phyloP scores from a whole-genome alignment of 345 rosid genomes.

The Carallia pectinifolia region DNA sequence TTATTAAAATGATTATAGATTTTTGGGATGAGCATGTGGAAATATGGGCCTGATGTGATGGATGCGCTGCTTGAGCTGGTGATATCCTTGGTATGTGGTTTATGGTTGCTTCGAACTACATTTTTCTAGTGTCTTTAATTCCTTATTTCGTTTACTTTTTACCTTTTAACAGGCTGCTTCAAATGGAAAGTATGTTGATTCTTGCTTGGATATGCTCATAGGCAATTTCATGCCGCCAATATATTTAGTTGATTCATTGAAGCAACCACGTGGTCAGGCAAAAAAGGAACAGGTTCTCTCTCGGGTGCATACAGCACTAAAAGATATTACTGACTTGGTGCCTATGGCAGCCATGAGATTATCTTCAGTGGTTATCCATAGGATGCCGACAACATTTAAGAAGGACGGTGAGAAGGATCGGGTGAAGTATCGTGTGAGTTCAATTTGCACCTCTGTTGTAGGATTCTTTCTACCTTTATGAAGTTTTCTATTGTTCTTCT shows the following conservation, averaged over 20 bases:
- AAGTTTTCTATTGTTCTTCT: no score
- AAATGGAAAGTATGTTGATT: constrained; percentile 61
- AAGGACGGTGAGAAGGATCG: constrained; percentile 27
- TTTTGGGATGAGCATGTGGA: constrained; percentile 79
- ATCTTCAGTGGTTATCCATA: constrained; percentile 45
- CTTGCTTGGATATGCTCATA: constrained; percentile 65
- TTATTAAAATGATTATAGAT: constrained; percentile 35
- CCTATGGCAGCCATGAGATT: constrained; percentile 76
- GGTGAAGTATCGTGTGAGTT: constrained; percentile 38
- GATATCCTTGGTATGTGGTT: constrained; percentile 54
- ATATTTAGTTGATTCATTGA: constrained; percentile 33
- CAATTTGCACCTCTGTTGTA: background rate
- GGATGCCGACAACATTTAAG: constrained; percentile 52
- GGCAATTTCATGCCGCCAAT: constrained; percentile 65
- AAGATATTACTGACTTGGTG: constrained; percentile 52
- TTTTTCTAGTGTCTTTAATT: background rate
- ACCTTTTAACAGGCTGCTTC: constrained; percentile 58
- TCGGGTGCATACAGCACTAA: constrained; percentile 65
- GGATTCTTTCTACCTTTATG: no score
- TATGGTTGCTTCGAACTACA: background rate
- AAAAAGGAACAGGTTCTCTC: constrained; percentile 65
- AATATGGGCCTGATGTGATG: constrained; percentile 53
- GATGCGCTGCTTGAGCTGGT: constrained; percentile 68
- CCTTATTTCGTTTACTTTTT: background rate
- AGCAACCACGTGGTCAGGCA: constrained; percentile 38